Conservation (phyloP, 352 stramenopile genomes). For the Globisporangium spinosum region DNA sequence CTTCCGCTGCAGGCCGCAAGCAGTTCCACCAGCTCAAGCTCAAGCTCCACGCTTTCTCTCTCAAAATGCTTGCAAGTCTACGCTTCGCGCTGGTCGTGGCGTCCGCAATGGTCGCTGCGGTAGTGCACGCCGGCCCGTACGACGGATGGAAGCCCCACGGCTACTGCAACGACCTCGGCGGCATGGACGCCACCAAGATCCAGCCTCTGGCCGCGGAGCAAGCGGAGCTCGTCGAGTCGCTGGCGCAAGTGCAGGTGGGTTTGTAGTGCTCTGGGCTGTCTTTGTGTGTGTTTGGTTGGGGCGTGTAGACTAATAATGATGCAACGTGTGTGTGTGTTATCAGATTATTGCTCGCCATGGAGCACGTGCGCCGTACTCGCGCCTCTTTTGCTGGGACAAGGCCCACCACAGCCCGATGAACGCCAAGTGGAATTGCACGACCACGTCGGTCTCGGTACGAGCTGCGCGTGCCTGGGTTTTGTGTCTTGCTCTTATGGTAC, state of each 20-base stretch:
- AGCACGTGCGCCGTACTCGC: constrained; percentile 64
- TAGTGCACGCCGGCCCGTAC: constrained; percentile 37
- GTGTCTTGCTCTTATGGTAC: background rate
- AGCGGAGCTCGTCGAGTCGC: constrained; percentile 50
- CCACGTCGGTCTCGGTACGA: constrained; percentile 67
- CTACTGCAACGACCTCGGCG: constrained; percentile 75
- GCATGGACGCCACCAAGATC: constrained; percentile 59
- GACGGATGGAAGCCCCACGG: constrained; percentile 75
- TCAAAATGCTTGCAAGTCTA: constrained; percentile 15
- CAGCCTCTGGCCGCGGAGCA: constrained; percentile 56
- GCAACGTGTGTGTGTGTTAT: background rate
- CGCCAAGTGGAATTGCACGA: constrained; percentile 68
- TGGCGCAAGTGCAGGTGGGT: constrained; percentile 73
- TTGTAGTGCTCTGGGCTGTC: background rate
- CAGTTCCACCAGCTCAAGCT: background rate
- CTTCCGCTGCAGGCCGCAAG: background rate
- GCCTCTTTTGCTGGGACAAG: constrained; percentile 77
- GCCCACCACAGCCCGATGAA: constrained; percentile 68
- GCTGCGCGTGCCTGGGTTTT: background rate
- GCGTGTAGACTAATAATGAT: background rate
- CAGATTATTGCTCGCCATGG: constrained; percentile 76
- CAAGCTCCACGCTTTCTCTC: background rate
- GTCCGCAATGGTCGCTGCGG: constrained; percentile 11
- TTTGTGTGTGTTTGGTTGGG: background rate
- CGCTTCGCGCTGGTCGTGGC: constrained; percentile 26